Evolutionary conservation across 768 basidiomycete species (phyloP), one percentile per base, ranked within the genome.

Genomic region (Suillus plorans): DNA sequence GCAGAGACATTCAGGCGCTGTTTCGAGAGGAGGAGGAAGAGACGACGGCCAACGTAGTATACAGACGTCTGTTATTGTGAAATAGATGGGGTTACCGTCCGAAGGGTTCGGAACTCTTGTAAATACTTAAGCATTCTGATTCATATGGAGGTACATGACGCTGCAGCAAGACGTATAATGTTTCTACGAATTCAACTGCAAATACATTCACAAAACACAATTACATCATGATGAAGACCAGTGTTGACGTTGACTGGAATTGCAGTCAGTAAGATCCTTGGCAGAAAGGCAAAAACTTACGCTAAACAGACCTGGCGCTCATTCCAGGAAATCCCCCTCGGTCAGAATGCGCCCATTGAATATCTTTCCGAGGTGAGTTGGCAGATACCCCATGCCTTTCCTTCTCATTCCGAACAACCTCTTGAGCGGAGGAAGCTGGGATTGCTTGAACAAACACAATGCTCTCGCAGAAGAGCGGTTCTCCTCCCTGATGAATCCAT

Each of bases 321-420:
- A 59, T 10, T 41, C 10, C 4, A 18, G 37, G 47, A 79, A 77
- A 47, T 79, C 78, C n/a, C 66, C 55, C 36, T 68, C 61, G 3
- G 53, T 63, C 55, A 80, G 66, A n/a, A 69, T 42, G 28, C 65
- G 72, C 9, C 68, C 76, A 57, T 74, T 61, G 49, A 82, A 49
- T 8, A 81, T 70, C 65, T 75, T 80, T 20, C 82, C 82, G 70
- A 82, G 70, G 63, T 82, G 80, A 2, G 81, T 81, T 39, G 69
- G 63, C 10, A 64, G 42, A 66, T 73, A 84, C 12, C 70, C 67
- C 69, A 77, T 72, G 0, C 80, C 80, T 63, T 78, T 84, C 64
- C 80, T 74, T 25, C 80, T 74, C 63, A 77, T 61, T n/a, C 72
- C 70, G 22, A 81, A 72, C 61, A 81, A 64, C 5, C 68, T 68